phyloP scores from a whole-genome alignment of 2,329 filamentous ascomycete genomes.

The Aspergillus niger region DNA sequence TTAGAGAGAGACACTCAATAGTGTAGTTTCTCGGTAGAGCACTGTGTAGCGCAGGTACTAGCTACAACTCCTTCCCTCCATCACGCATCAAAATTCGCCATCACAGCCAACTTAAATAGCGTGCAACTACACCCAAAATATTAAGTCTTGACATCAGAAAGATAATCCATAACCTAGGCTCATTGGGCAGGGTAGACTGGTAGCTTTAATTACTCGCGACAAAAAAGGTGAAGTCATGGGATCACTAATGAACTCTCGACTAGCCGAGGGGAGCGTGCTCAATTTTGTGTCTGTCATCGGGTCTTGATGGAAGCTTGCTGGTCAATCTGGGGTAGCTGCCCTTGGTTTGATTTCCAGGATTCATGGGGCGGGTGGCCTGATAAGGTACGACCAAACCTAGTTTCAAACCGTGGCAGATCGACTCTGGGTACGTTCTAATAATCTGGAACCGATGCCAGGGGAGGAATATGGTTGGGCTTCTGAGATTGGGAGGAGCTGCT shows the following conservation, averaged over 20 bases:
- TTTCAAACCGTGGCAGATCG: not conserved
- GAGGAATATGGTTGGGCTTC: not conserved
- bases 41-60: not conserved
- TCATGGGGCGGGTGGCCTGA: not conserved
- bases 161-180: not conserved
- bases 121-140: not conserved
- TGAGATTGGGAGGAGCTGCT: not conserved
- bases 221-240: not conserved
- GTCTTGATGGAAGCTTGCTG: not conserved
- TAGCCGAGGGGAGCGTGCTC: not conserved
- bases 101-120: not conserved
- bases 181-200: not conserved
- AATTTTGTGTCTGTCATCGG: not conserved
- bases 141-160: conserved; percentile 4
- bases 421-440: not conserved
- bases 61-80: not conserved
- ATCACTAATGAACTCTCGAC: not conserved
- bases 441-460: not conserved
- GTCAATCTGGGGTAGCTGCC: not conserved
- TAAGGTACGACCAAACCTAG: conserved; percentile 1
- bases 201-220: not conserved
- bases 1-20: not conserved
- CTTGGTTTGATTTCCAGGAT: not conserved
- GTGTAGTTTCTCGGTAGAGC: not conserved
- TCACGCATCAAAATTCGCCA: not conserved